Evolutionary conservation across 2,329 filamentous ascomycete species (phyloP), one percentile per base, ranked within the genome.

Genomic region (Aspergillus pseudonomiae): DNA sequence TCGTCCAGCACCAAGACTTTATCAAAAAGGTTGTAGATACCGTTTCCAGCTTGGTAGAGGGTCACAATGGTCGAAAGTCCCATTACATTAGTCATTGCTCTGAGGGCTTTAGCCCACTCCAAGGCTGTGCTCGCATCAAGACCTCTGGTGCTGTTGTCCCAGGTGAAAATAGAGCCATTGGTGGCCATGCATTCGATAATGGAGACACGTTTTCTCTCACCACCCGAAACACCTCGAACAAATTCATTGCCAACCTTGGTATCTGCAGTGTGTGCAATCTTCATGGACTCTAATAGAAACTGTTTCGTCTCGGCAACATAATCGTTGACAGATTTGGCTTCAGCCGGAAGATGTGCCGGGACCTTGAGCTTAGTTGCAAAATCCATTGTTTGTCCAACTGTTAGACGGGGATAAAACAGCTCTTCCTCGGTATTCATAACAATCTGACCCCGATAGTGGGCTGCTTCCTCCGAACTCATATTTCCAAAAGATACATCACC

Each of bases 241-340:
- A 83, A 88, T 26, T 86, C 86, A 63, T 90, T 84, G 3, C 88
- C 89, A 7, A 91, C 86, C 68, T 87, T 89, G 3, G 88, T 91
- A n/a, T 87, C 81, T 6, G 78, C 66, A 0, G 86, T 88, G 68
- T 89, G 87, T 14, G 73, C 74, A 21, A 88, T 86, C 2, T 81
- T 76, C 80, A 88, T 82, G 0, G 83, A 83, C 57, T 82, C 73
- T 2, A 89, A 77, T 1, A 89, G 70, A 59, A 88, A 88, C 19
- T 85, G 79, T 21, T 82, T 81, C 2, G 76, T 80, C 59, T 81
- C 75, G 0, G 72, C 67, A 7, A 82, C 82, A 41, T 81, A 80
- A 9, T 85, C 80, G 59, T 86, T 83, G 54, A 87, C 86, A 58
- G 85, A 83, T 54, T 90, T 86, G 1, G 89, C 80, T 3, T 90